Evolutionary conservation across 2,329 filamentous ascomycete genomes (phyloP).

Genomic region (Aspergillus unguis): DNA sequence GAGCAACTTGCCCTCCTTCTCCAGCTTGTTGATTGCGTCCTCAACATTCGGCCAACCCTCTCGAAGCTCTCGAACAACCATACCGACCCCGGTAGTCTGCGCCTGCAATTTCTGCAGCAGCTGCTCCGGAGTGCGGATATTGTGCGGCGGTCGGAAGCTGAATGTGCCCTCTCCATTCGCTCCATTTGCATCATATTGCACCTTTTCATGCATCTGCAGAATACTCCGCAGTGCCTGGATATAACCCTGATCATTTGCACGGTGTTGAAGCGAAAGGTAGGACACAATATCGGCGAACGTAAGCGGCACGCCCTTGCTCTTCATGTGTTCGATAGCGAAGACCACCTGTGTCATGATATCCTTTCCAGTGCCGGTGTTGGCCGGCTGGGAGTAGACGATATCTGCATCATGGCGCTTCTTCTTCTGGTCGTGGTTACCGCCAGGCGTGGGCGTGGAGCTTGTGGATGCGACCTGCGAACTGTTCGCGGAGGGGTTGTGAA

Average conservation of each 20-base stretch:
- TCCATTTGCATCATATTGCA: constrained; percentile 53
- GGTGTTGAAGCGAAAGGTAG: constrained; percentile 70
- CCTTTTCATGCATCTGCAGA: constrained; percentile 64
- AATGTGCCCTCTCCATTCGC: constrained; percentile 74
- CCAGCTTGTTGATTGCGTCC: constrained; percentile 71
- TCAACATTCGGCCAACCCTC: constrained; percentile 92
- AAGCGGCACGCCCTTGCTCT: constrained; percentile 65
- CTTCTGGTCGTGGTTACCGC: constrained; percentile 44
- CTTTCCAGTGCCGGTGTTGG: constrained; percentile 69
- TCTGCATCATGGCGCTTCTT: constrained; percentile 58
- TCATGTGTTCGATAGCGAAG: constrained; percentile 80
- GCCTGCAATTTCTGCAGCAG: constrained; percentile 77
- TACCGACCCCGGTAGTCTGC: constrained; percentile 74
- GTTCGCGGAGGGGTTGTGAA: constrained; percentile 57
- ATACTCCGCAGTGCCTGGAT: constrained; percentile 65
- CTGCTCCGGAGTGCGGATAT: constrained; percentile 72
- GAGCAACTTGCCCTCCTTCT: constrained; percentile 73
- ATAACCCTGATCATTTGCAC: constrained; percentile 55
- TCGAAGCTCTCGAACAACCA: constrained; percentile 85
- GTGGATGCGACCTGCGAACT: constrained; percentile 49
- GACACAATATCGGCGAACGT: constrained; percentile 73
- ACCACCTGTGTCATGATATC: constrained; percentile 84
- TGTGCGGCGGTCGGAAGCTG: constrained; percentile 77
- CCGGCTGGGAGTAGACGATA: constrained; percentile 70
- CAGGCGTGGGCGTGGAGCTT: constrained; percentile 30